Base-by-base conservation (phyloP, 306 rosid genomes). In the Trifolium repens region DNA sequence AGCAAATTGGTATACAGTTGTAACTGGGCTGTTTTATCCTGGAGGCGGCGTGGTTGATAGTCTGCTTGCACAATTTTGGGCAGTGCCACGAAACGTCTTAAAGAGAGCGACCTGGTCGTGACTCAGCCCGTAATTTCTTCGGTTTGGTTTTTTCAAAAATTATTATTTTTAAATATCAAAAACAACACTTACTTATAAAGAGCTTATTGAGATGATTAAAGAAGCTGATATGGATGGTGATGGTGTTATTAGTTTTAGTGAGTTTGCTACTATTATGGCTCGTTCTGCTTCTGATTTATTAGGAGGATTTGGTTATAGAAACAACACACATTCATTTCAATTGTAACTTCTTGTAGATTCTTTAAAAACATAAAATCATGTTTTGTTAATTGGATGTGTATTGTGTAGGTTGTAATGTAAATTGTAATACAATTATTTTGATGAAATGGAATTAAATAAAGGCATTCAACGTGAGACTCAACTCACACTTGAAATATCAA, bases 151-250 rank as follows among this genome's bases (percentile, higher is more conserved):
- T n/a, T n/a, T n/a, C n/a, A n/a, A n/a, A n/a, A n/a, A n/a, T n/a
- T n/a, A n/a, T n/a, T n/a, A n/a, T n/a, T n/a, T n/a, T n/a, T n/a
- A n/a, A n/a, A n/a, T n/a, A n/a, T n/a, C n/a, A n/a, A n/a, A n/a
- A n/a, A n/a, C n/a, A n/a, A n/a, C 97, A 0, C 60, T 91, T 26
- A 88, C 96, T 5, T 91, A 85, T 55, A 69, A 81, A 46, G 98
- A 93, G 71, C 87, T 93, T n/a, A 91, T 87, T 0, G 93, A 89
- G 79, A 93, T 88, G 92, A 93, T 93, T 74, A 83, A 71, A 74
- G 96, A 91, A 71, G 98, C 97, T 19, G 96, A 93, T 62, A 54
- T 69, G 0, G 86, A 93, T 52, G 98, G 97, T 8, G 97, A 93
- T 65, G 97, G 98, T 17, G 93, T 87, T 0, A 93, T 89, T 72